Evolutionary conservation across 805 yeast genomes (phyloP).

Genomic region (Metschnikowia sp.): DNA sequence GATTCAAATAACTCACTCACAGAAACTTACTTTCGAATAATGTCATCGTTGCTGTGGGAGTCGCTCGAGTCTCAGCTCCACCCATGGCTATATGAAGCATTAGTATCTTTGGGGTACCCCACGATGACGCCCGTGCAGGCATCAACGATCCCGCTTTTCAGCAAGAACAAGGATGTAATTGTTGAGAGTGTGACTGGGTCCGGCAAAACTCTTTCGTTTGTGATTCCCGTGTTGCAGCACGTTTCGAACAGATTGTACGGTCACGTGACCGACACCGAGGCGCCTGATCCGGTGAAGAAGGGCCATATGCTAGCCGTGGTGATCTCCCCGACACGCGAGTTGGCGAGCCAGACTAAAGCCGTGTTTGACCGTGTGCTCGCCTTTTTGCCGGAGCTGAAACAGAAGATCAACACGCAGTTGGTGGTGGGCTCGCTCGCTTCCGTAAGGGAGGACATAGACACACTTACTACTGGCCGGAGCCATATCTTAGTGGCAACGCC

Average conservation of each 20-base stretch:
- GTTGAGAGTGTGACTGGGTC: slow-evolving; percentile 98
- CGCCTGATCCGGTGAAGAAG: slow-evolving; percentile 37
- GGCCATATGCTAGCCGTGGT: slow-evolving; percentile 74
- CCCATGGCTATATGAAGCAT: slow-evolving; percentile 72
- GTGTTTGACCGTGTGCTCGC: slow-evolving; percentile 62
- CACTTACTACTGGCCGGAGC: slow-evolving; percentile 53
- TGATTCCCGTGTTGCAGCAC: slow-evolving; percentile 76
- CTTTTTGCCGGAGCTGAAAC: slow-evolving; percentile 49
- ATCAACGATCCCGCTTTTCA: slow-evolving; percentile 80
- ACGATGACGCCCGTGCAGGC: slow-evolving; percentile 98
- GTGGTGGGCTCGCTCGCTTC: slow-evolving; percentile 62
- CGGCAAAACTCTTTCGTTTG: slow-evolving; percentile 93
- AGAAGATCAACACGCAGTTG: slow-evolving; percentile 51
- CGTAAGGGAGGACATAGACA: slow-evolving; percentile 68
- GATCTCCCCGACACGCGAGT: slow-evolving; percentile 69
- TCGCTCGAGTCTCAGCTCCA: slow-evolving; percentile 49
- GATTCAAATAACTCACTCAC: neutral
- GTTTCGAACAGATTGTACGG: slow-evolving; percentile 36
- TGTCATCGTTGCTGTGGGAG: slow-evolving; percentile 56
- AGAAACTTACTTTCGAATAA: neutral
- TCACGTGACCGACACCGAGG: slow-evolving; percentile 15
- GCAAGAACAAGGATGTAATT: slow-evolving; percentile 87
- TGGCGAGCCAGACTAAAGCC: slow-evolving; percentile 64
- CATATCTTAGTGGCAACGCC: slow-evolving; percentile 89
- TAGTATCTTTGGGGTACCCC: slow-evolving; percentile 69